Evolutionary conservation across 1,284 basidiomycete genomes (phyloP).

Genomic region (Cutaneotrichosporon arboriforme): DNA sequence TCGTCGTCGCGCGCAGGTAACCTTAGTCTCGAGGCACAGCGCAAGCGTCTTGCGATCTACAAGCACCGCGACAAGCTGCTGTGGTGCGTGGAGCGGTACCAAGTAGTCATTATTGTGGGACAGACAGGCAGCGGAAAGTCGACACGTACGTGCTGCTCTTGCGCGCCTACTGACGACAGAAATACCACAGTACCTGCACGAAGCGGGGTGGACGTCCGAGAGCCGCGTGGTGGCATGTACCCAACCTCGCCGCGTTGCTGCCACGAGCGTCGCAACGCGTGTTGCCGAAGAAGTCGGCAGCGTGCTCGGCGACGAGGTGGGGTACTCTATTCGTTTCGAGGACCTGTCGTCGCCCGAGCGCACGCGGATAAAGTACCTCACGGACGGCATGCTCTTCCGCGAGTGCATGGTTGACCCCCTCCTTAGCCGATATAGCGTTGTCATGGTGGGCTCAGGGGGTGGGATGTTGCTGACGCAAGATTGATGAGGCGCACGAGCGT

Average conservation of each 20-base stretch:
- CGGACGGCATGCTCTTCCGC: constrained; percentile 95
- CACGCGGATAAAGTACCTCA: constrained; percentile 94
- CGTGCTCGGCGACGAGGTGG: constrained; percentile 86
- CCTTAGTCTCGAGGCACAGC: constrained; percentile 63
- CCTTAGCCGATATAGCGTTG: constrained; percentile 82
- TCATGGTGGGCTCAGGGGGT: constrained; percentile 64
- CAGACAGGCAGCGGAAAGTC: constrained; percentile 98
- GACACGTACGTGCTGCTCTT: constrained; percentile 59
- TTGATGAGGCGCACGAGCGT: constrained; percentile 96
- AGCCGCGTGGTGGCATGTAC: constrained; percentile 82
- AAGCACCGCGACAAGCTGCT: constrained; percentile 80
- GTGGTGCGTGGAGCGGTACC: constrained; percentile 74
- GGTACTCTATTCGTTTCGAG: constrained; percentile 97
- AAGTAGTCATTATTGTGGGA: constrained; percentile 78
- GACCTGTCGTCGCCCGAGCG: constrained; percentile 73
- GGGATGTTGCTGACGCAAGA: constrained; percentile 53
- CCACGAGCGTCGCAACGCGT: constrained; percentile 83
- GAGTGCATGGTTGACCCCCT: constrained; percentile 87
- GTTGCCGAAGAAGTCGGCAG: constrained; percentile 86
- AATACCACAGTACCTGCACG: constrained; percentile 86
- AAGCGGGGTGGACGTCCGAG: constrained; percentile 78
- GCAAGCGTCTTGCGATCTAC: constrained; percentile 77
- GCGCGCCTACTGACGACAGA: constrained; percentile 52
- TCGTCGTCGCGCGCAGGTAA: constrained; percentile 53
- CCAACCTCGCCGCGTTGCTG: constrained; percentile 90